Conservation (phyloP, 345 rosid species). For the Moricandia arvensis region DNA sequence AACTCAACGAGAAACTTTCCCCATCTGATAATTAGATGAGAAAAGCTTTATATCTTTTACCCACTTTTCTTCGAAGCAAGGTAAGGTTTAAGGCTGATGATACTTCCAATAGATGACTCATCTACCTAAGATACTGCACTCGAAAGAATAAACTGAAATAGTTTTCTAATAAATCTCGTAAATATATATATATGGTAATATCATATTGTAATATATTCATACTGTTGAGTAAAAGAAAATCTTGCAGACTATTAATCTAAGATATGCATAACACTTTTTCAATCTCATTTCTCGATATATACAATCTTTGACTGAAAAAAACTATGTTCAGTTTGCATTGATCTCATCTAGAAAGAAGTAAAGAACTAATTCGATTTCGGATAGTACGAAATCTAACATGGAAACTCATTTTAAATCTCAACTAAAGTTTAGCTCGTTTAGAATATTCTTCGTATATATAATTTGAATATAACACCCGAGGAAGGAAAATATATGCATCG, state of each 20-base stretch:
- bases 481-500: neutral
- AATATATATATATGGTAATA: neutral
- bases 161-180: neutral
- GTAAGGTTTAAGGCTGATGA: neutral
- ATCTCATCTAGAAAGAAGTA: neutral
- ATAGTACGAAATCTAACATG: neutral
- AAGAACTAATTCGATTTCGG: neutral
- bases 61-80: neutral
- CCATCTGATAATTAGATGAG: neutral
- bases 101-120: conserved; percentile 9
- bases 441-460: neutral
- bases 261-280: conserved; percentile 8
- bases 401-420: neutral
- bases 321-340: neutral
- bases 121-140: conserved; percentile 1
- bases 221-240: neutral
- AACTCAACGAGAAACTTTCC: neutral
- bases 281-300: conserved; percentile 27
- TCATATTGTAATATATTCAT: neutral
- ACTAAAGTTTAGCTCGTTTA: neutral
- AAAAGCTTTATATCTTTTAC: neutral
- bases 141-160: neutral
- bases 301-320: conserved; percentile 20
- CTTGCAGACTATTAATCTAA: conserved; percentile 10
- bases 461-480: neutral